A percentile compares a stretch with the other conserved stretches of the same genome.
These are phyloP conservation scores for Thelonectria olida DNA, from an alignment of 2,329 filamentous ascomycete genomes.

Conservation along the genomic window DNA sequence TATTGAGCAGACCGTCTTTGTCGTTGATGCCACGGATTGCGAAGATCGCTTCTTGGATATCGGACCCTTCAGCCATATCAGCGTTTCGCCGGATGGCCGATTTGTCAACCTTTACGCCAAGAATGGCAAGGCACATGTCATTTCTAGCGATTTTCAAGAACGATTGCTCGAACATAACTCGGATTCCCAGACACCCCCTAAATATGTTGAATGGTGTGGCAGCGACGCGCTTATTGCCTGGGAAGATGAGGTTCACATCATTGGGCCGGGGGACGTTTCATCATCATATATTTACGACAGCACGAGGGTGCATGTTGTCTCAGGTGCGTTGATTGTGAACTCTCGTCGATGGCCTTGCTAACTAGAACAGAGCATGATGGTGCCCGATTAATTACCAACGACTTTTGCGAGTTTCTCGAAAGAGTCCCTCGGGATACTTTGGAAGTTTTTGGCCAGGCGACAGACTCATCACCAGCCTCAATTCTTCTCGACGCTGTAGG, in stretches of 20 bases:
- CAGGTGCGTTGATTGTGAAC: constrained; percentile 64
- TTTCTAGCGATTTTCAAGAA: constrained; percentile 94
- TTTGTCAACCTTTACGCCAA: constrained; percentile 89
- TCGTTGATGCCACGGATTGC: constrained; percentile 87
- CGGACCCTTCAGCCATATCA: constrained; percentile 90
- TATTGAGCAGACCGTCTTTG: constrained; percentile 83
- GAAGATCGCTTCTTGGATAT: constrained; percentile 92
- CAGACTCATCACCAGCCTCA: constrained; percentile 87
- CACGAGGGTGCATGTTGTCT: constrained; percentile 85
- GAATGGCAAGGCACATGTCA: constrained; percentile 88
- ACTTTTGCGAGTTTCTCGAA: constrained; percentile 97
- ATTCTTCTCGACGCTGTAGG: constrained; percentile 94
- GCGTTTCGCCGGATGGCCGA: constrained; percentile 89
- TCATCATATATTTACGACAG: constrained; percentile 88
- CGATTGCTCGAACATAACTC: constrained; percentile 93
- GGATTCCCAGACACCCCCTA: constrained; percentile 82
- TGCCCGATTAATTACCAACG: constrained; percentile 88
- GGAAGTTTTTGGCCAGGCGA: constrained; percentile 88
- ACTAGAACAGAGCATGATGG: constrained; percentile 73
- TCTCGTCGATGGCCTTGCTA: constrained; percentile 6
- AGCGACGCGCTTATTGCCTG: constrained; percentile 95
- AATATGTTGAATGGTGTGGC: constrained; percentile 94
- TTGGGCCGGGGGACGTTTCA: constrained; percentile 83
- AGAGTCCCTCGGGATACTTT: constrained; percentile 88
- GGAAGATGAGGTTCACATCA: constrained; percentile 96